Evolutionary conservation across 2,329 filamentous ascomycete species (phyloP).

Genomic region (Pseudopyrenochaeta lycopersici): DNA sequence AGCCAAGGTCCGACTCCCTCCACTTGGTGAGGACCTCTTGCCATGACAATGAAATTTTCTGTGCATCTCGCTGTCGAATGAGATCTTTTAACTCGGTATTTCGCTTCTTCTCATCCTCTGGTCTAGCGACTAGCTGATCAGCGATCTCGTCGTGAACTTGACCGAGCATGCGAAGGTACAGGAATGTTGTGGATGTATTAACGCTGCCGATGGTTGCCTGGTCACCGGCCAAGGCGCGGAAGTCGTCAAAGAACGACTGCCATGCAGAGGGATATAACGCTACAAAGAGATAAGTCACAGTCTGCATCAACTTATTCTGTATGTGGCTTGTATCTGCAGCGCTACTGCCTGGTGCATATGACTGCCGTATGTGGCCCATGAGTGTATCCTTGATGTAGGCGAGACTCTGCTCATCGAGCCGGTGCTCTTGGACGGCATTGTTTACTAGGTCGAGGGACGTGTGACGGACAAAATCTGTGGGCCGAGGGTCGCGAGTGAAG

Average conservation of each 20-base stretch:
- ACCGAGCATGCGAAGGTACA: constrained; percentile 88
- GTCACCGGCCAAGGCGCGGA: constrained; percentile 77
- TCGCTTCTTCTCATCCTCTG: constrained; percentile 80
- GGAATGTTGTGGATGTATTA: constrained; percentile 78
- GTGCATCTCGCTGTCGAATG: constrained; percentile 84
- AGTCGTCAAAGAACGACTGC: constrained; percentile 91
- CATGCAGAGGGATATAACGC: constrained; percentile 85
- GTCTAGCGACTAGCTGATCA: constrained; percentile 84
- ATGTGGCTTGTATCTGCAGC: constrained; percentile 76
- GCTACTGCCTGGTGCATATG: constrained; percentile 70
- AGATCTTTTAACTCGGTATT: constrained; percentile 92
- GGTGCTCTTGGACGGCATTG: constrained; percentile 82
- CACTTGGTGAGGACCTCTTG: constrained; percentile 87
- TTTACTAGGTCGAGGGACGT: constrained; percentile 93
- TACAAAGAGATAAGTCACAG: constrained; percentile 91
- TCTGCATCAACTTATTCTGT: constrained; percentile 97
- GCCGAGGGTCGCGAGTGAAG: constrained; percentile 79
- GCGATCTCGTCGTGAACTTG: constrained; percentile 98
- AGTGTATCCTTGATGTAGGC: constrained; percentile 81
- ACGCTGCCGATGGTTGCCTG: constrained; percentile 65
- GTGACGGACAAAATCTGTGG: constrained; percentile 85
- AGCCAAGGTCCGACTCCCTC: constrained; percentile 69
- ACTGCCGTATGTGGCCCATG: constrained; percentile 79
- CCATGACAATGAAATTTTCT: constrained; percentile 89
- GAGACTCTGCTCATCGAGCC: constrained; percentile 77